Percentiles rank a stretch among this genome's conserved stretches.
Conservation (phyloP, 345 rosid species). For the Ricinus communis region DNA sequence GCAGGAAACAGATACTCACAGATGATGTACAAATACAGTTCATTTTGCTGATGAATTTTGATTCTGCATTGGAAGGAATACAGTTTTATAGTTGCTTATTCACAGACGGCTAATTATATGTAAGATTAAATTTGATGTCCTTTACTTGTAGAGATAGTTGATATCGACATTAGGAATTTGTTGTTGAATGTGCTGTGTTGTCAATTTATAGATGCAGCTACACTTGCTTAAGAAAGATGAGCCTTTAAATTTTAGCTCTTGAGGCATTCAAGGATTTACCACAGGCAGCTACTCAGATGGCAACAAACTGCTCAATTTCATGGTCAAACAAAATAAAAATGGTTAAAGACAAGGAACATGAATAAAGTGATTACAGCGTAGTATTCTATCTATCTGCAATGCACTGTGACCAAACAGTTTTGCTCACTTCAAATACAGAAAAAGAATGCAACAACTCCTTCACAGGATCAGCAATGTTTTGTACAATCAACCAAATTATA, state of each 20-base stretch:
- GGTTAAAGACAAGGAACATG: neutral
- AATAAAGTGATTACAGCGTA: no score
- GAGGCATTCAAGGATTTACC: neutral
- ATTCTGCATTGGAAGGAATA: neutral
- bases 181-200: no score
- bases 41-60: neutral
- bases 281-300: neutral
- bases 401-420: no score
- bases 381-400: no score
- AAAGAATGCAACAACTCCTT: no score
- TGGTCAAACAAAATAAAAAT: neutral
- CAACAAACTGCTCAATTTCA: neutral
- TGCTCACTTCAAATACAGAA: no score
- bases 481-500: conserved; percentile 26
- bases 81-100: neutral
- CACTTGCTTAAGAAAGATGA: no score
- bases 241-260: neutral
- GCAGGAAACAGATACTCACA: neutral
- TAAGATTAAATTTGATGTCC: no score
- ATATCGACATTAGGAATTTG: no score
- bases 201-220: no score
- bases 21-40: neutral
- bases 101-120: neutral
- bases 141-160: no score
- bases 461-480: neutral